A percentile compares a stretch with the other conserved stretches of the same genome.
These are phyloP conservation scores for Pseudopyrenochaeta lycopersici DNA, from an alignment of 2,329 filamentous ascomycete species.

Conservation along the genomic window DNA sequence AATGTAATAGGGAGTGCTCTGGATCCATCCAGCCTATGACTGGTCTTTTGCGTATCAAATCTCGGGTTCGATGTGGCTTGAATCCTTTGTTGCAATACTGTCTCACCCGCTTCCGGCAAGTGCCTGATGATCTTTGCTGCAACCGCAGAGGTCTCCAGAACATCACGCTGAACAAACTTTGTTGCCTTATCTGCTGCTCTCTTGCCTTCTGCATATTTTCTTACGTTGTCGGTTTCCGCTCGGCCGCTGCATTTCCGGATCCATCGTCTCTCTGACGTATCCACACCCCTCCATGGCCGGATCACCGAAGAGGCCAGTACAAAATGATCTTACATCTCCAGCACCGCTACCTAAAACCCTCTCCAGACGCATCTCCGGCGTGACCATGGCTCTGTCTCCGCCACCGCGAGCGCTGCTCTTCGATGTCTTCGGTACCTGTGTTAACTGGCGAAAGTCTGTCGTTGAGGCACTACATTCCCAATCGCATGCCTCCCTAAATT, in stretches of 20 bases:
- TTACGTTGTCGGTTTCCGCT: constrained; percentile 13
- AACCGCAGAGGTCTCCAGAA: constrained; percentile 4
- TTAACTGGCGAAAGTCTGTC: constrained; percentile 79
- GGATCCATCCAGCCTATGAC: too few species aligned
- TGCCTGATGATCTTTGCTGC: constrained; percentile 2
- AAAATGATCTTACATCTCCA: constrained; percentile 21
- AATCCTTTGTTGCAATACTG: constrained; percentile 7
- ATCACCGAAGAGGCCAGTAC: constrained; percentile 15
- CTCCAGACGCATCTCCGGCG: constrained; percentile 8
- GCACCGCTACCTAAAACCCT: not conserved
- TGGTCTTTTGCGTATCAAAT: not conserved
- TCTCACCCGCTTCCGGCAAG: constrained; percentile 14
- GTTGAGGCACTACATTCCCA: constrained; percentile 65
- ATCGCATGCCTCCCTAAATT: constrained; percentile 59
- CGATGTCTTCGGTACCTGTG: constrained; percentile 82
- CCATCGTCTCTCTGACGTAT: constrained; percentile 18
- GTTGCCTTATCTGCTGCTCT: not conserved
- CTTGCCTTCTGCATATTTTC: not conserved
- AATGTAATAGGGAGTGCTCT: too few species aligned
- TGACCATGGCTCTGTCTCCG: constrained; percentile 35
- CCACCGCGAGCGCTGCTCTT: constrained; percentile 70
- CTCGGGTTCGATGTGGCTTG: not conserved
- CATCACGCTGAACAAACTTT: not conserved
- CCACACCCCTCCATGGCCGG: constrained; percentile 18
- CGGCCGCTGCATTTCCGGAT: constrained; percentile 12